A percentile compares a stretch with the other conserved stretches of the same genome.
Conservation (phyloP, 306 rosid genomes). For the Castanea mollissima region DNA sequence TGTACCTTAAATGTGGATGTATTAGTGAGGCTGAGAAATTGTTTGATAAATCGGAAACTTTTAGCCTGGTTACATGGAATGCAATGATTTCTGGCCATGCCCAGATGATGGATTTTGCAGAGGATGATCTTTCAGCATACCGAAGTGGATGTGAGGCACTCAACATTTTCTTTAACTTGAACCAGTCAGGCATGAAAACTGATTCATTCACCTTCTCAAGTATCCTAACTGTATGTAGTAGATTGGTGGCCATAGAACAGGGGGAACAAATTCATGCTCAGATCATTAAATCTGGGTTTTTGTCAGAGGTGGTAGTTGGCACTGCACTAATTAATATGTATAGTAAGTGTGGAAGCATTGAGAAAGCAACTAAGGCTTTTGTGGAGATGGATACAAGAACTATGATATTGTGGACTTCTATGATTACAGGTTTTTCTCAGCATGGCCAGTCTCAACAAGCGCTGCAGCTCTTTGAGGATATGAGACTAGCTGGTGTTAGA, state of each 20-base stretch:
- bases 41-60: constrained; percentile 50
- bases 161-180: constrained; percentile 48
- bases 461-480: constrained; percentile 74
- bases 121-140: constrained; percentile 55
- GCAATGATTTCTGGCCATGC: constrained; percentile 83
- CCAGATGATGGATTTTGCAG: constrained; percentile 62
- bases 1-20: constrained; percentile 73
- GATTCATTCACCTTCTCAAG: constrained; percentile 83
- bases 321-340: constrained; percentile 77
- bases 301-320: constrained; percentile 68
- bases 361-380: constrained; percentile 79
- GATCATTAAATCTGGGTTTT: constrained; percentile 64
- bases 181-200: constrained; percentile 60
- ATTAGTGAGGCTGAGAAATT: constrained; percentile 58
- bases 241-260: constrained; percentile 65
- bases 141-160: constrained; percentile 70
- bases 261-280: constrained; percentile 89
- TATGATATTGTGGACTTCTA: constrained; percentile 85
- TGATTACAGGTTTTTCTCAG: constrained; percentile 77
- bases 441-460: constrained; percentile 79
- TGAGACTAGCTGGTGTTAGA: constrained; percentile 65
- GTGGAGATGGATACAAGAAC: constrained; percentile 85
- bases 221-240: constrained; percentile 65
- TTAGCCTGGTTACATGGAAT: constrained; percentile 79
- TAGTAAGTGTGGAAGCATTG: constrained; percentile 79